Percentiles rank a stretch among this genome's conserved stretches.
Evolutionary conservation across 805 yeast genomes (phyloP).

Genomic region (Saccharomyces mikatae): DNA sequence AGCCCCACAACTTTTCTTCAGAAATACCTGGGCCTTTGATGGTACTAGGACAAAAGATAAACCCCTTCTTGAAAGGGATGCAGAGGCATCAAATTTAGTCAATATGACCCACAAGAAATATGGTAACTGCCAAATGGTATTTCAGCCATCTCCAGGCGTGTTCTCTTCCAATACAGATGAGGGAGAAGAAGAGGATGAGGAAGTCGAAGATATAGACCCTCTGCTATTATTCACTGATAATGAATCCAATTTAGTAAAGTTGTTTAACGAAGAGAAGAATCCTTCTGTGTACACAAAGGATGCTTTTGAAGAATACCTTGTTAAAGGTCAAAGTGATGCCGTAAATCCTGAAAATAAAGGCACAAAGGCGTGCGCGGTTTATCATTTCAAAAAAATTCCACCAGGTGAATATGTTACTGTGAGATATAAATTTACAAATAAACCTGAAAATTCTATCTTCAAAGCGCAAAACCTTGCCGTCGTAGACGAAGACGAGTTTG

Average conservation of each 20-base stretch:
- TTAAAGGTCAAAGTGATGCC: constrained; percentile 45
- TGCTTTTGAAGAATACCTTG: constrained; percentile 80
- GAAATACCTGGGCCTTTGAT: constrained; percentile 93
- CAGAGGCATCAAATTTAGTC: constrained; percentile 37
- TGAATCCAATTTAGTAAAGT: constrained; percentile 65
- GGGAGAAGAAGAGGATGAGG: constrained; percentile 8
- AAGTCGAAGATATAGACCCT: constrained; percentile 60
- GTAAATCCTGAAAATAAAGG: constrained; percentile 68
- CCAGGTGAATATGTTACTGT: constrained; percentile 86
- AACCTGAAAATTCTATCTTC: constrained; percentile 21
- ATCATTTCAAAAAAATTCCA: constrained; percentile 70
- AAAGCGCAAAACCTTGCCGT: constrained; percentile 30
- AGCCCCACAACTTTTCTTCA: constrained; percentile 72
- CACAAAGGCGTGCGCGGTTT: constrained; percentile 82
- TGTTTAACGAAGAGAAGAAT: constrained; percentile 55
- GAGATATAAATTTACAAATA: constrained; percentile 60
- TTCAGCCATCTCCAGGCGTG: constrained; percentile 83
- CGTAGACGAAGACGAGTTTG: constrained; percentile 71
- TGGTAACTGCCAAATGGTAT: constrained; percentile 57
- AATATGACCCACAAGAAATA: constrained; percentile 59
- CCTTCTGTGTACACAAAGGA: constrained; percentile 63
- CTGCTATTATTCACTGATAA: constrained; percentile 77
- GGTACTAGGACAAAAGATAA: constrained; percentile 37
- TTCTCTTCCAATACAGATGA: constrained; percentile 32
- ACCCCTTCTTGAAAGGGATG: constrained; percentile 40